phyloP scores from a whole-genome alignment of 768 basidiomycete genomes.

The Hemileccinum rubropunctum region DNA sequence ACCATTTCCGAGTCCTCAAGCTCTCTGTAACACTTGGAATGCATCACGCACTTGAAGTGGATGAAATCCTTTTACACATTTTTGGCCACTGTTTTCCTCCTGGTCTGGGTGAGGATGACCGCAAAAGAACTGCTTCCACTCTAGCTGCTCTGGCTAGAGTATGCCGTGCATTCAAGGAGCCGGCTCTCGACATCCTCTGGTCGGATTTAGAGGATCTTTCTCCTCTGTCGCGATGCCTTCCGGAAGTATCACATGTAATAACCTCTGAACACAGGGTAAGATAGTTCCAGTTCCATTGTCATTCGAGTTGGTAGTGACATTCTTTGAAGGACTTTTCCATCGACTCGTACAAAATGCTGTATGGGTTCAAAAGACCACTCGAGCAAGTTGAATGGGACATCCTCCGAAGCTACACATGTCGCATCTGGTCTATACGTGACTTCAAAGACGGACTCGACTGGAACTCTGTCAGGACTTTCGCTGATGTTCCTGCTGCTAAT shows the following conservation, averaged over 20 bases:
- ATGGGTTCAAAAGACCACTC: background rate
- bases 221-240: background rate
- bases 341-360: background rate
- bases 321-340: background rate
- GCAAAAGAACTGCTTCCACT: background rate
- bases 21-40: background rate
- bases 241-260: background rate
- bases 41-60: constrained; percentile 5
- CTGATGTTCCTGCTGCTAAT: background rate
- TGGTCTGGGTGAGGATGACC: background rate
- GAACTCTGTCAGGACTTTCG: background rate
- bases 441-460: background rate
- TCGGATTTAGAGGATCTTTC: background rate
- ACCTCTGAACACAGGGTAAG: background rate
- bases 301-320: background rate
- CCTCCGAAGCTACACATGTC: constrained; percentile 3
- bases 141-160: background rate
- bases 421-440: background rate
- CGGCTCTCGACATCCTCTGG: background rate
- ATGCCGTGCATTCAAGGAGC: constrained; percentile 1
- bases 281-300: background rate
- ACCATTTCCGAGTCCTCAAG: too few species aligned
- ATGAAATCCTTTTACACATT: constrained; percentile 4
- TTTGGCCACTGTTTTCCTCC: background rate
- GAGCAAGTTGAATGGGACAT: constrained; percentile 2